These are phyloP conservation scores for Ceratobasidium sp. DNA, from an alignment of 1,284 basidiomycete species.

Conservation along the genomic window DNA sequence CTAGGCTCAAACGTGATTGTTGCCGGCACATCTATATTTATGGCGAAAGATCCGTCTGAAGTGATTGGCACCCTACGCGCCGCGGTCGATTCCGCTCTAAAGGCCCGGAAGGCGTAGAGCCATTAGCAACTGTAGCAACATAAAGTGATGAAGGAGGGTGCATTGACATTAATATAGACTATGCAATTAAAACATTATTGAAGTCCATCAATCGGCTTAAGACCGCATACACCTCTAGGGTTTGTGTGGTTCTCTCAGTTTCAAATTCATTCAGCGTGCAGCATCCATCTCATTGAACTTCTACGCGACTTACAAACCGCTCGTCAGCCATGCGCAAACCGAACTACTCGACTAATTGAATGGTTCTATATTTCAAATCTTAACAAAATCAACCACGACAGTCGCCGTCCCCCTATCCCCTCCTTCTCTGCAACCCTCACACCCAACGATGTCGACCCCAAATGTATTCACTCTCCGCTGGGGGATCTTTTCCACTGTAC, in stretches of 20 bases:
- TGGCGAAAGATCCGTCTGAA: conserved; percentile 79
- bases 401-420: not conserved
- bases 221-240: no score
- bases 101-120: not conserved
- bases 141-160: not conserved
- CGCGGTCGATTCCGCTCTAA: conserved; percentile 72
- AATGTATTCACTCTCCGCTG: conserved; percentile 47
- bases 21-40: conserved; percentile 96
- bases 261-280: no score
- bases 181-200: conserved; percentile 36
- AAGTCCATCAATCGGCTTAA: not conserved
- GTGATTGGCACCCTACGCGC: conserved; percentile 83
- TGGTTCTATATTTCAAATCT: no score
- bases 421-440: not conserved
- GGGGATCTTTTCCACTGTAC: conserved; percentile 50
- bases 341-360: no score
- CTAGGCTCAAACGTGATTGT: conserved; percentile 97
- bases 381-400: not conserved
- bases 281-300: no score
- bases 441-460: not conserved
- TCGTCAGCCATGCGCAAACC: no score
- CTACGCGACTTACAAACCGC: no score
- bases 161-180: conserved; percentile 12
- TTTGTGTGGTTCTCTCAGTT: no score
- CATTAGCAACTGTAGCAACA: no score